Evolutionary conservation across 2,329 filamentous ascomycete species (phyloP).

Genomic region (Lecanoromycetidae sp.): DNA sequence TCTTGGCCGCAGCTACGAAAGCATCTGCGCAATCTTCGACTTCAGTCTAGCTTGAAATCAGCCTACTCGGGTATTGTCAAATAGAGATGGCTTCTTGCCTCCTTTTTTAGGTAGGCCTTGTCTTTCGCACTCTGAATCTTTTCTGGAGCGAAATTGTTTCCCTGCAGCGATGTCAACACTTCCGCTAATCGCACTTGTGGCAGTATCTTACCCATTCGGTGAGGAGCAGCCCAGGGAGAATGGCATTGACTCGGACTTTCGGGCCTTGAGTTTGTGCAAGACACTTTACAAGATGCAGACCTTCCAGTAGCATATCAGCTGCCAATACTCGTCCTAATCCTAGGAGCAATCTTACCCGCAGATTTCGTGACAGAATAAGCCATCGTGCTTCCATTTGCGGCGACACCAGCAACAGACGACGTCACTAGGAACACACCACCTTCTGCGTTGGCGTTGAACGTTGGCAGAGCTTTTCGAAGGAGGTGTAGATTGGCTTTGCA

Average conservation of each 20-base stretch:
- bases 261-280: conserved; percentile 50
- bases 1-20: conserved; percentile 43
- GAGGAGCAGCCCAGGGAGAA: conserved; percentile 51
- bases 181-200: neutral
- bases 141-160: conserved; percentile 46
- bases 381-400: conserved; percentile 46
- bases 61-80: neutral
- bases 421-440: conserved; percentile 54
- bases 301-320: conserved; percentile 22
- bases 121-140: conserved; percentile 42
- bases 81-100: conserved; percentile 28
- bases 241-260: conserved; percentile 52
- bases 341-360: conserved; percentile 39
- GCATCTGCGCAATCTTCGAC: conserved; percentile 43
- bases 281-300: conserved; percentile 54
- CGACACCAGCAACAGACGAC: conserved; percentile 45
- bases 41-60: conserved; percentile 31
- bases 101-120: conserved; percentile 48
- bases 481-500: conserved; percentile 44
- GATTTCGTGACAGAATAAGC: conserved; percentile 69
- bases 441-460: conserved; percentile 49
- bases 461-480: conserved; percentile 45
- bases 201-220: conserved; percentile 50
- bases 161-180: conserved; percentile 26
- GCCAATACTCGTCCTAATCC: neutral